Evolutionary conservation across 2,329 filamentous ascomycete species (phyloP).

Genomic region (Trichoderma brevicompactum): DNA sequence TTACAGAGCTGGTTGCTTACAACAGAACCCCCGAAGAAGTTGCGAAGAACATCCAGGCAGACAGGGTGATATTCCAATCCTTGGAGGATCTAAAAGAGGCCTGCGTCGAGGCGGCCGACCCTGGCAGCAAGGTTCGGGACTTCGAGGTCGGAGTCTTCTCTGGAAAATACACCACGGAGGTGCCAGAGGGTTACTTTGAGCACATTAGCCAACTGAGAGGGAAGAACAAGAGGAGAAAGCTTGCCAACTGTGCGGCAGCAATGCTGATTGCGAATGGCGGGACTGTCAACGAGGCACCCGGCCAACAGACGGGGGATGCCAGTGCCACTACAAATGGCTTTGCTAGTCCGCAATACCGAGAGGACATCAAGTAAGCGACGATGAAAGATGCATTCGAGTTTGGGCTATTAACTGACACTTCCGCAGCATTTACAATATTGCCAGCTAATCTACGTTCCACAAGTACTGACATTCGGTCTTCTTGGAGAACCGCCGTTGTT

Average conservation of each 20-base stretch:
- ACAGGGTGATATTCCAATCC: slow-evolving; percentile 60
- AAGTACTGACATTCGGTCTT: neutral
- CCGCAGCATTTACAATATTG: slow-evolving; percentile 29
- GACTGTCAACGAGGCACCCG: slow-evolving; percentile 59
- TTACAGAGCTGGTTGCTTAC: slow-evolving; percentile 49
- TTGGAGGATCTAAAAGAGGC: slow-evolving; percentile 80
- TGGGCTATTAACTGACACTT: neutral
- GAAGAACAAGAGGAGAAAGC: slow-evolving; percentile 64
- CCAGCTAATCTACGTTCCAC: slow-evolving; percentile 7
- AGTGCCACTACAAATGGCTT: slow-evolving; percentile 2
- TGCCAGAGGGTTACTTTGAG: slow-evolving; percentile 80
- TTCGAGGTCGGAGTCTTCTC: slow-evolving; percentile 95
- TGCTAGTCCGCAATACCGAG: slow-evolving; percentile 33
- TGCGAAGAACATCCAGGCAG: slow-evolving; percentile 45
- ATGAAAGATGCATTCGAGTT: too few relatives aligned
- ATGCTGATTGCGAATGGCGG: slow-evolving; percentile 36
- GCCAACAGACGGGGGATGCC: neutral
- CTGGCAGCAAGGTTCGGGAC: slow-evolving; percentile 56
- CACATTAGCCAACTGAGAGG: slow-evolving; percentile 67
- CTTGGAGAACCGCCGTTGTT: neutral
- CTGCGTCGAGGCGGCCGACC: slow-evolving; percentile 72
- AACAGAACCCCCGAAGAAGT: slow-evolving; percentile 47
- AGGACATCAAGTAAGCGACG: slow-evolving; percentile 41
- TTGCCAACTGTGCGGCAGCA: neutral
- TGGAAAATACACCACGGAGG: slow-evolving; percentile 81